Percentiles rank a stretch among this genome's conserved stretches.
phyloP scores from a whole-genome alignment of 345 rosid species.

The Mercurialis annua region DNA sequence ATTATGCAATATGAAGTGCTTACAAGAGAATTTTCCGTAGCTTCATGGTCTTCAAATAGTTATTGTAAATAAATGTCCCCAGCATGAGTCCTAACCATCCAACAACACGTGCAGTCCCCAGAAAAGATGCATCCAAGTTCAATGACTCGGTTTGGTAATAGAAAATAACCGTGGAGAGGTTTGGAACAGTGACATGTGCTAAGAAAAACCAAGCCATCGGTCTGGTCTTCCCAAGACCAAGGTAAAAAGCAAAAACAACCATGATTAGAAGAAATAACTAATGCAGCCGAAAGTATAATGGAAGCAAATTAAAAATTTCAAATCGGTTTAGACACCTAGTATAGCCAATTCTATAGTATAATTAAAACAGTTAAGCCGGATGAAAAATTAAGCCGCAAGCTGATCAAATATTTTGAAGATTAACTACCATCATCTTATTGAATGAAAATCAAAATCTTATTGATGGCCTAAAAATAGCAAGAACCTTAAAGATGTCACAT shows the following conservation, averaged over 20 bases:
- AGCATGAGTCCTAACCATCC: constrained; percentile 96
- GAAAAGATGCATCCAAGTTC: constrained; percentile 78
- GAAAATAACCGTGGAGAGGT: constrained; percentile 91
- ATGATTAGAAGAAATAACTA: constrained; percentile 20
- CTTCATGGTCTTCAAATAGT: constrained; percentile 68
- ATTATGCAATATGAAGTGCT: constrained; percentile 22
- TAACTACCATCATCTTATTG: not conserved
- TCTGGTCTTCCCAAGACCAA: constrained; percentile 41
- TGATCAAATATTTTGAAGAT: not conserved
- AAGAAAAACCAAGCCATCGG: constrained; percentile 99
- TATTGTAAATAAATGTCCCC: constrained; percentile 75
- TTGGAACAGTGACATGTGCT: constrained; percentile 79
- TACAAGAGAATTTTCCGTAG: constrained; percentile 73
- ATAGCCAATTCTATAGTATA: not conserved
- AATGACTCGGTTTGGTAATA: constrained; percentile 90
- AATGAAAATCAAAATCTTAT: not conserved
- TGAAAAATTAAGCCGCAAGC: not conserved
- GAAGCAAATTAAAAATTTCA: not conserved
- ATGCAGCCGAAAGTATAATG: not conserved
- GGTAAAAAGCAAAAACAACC: constrained; percentile 19
- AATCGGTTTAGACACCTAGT: not conserved
- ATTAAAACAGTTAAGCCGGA: not conserved
- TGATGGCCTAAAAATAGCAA: not conserved
- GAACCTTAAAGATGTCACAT: not conserved
- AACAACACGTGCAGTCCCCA: constrained; percentile 82